These are phyloP conservation scores for Trichocladium antarcticum DNA, from an alignment of 495 filamentous ascomycete genomes.

Conservation along the genomic window DNA sequence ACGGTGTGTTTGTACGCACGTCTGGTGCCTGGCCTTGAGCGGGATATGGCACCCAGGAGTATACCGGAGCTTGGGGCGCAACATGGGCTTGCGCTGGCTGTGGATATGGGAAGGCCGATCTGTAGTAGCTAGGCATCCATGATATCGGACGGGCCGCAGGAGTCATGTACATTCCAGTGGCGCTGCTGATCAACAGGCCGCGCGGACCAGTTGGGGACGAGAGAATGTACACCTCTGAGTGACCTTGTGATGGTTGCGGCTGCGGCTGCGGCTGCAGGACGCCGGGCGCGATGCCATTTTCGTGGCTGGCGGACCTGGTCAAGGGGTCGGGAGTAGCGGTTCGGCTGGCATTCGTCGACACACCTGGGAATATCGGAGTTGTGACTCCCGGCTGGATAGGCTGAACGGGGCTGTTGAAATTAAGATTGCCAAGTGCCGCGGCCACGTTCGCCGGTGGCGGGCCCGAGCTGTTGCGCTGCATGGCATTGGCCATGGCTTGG, in stretches of 20 bases:
- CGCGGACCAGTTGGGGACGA: conserved; percentile 50
- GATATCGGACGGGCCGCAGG: conserved; percentile 12
- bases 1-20: not conserved
- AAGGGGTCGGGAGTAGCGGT: conserved; percentile 35
- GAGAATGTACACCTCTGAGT: conserved; percentile 49
- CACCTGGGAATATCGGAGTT: conserved; percentile 26
- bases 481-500: conserved; percentile 34
- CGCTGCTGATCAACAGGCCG: conserved; percentile 43
- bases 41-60: not conserved
- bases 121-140: not conserved
- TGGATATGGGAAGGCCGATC: not conserved
- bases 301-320: conserved; percentile 15
- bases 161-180: conserved; percentile 36
- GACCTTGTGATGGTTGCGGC: conserved; percentile 14
- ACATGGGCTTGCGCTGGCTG: conserved; percentile 2
- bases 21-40: conserved; percentile 1
- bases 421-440: conserved; percentile 19
- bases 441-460: conserved; percentile 29
- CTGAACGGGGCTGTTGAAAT: conserved; percentile 21
- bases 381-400: conserved; percentile 35
- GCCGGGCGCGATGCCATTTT: conserved; percentile 7
- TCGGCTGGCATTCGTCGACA: conserved; percentile 30
- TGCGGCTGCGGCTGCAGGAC: conserved; percentile 7
- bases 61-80: too few relatives aligned
- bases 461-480: conserved; percentile 39